Evolutionary conservation across 805 yeast genomes (phyloP).

Genomic region (Blastobotrys attinorum): DNA sequence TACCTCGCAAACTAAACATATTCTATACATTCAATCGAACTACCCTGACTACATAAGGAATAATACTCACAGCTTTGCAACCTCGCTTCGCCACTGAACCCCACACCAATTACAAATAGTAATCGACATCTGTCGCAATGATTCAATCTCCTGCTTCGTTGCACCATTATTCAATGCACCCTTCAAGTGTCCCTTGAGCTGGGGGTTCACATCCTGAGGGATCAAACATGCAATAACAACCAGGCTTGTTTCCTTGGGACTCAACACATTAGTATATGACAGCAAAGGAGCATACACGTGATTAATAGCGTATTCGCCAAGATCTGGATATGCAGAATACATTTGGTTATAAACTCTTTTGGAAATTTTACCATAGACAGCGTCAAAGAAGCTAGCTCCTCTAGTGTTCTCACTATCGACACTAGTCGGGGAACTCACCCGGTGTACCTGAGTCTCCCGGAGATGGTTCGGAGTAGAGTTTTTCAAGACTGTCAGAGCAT

Average conservation of each 20-base stretch:
- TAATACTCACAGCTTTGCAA: constrained; percentile 41
- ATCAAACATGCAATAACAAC: constrained; percentile 72
- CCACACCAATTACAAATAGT: constrained; percentile 71
- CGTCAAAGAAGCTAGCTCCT: constrained; percentile 65
- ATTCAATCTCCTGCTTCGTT: constrained; percentile 50
- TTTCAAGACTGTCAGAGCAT: constrained; percentile 58
- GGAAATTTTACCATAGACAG: constrained; percentile 69
- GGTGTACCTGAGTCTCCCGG: constrained; percentile 25
- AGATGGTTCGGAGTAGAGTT: constrained; percentile 53
- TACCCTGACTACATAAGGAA: no score
- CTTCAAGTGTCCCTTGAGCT: constrained; percentile 78
- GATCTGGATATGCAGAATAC: constrained; percentile 72
- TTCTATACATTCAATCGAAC: no score
- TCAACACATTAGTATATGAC: constrained; percentile 55
- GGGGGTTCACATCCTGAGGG: constrained; percentile 92
- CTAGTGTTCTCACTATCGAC: constrained; percentile 24
- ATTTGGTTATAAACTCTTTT: constrained; percentile 59
- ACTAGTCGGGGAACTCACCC: constrained; percentile 7
- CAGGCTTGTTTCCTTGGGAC: constrained; percentile 64
- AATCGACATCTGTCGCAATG: constrained; percentile 54
- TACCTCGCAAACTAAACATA: no score
- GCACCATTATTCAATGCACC: constrained; percentile 83
- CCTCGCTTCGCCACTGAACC: constrained; percentile 47
- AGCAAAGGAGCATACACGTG: constrained; percentile 74
- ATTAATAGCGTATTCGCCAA: constrained; percentile 63